Percentiles rank a stretch among this genome's conserved stretches.
phyloP scores from a whole-genome alignment of 495 filamentous ascomycete genomes.

The Aspergillus taichungensis region DNA sequence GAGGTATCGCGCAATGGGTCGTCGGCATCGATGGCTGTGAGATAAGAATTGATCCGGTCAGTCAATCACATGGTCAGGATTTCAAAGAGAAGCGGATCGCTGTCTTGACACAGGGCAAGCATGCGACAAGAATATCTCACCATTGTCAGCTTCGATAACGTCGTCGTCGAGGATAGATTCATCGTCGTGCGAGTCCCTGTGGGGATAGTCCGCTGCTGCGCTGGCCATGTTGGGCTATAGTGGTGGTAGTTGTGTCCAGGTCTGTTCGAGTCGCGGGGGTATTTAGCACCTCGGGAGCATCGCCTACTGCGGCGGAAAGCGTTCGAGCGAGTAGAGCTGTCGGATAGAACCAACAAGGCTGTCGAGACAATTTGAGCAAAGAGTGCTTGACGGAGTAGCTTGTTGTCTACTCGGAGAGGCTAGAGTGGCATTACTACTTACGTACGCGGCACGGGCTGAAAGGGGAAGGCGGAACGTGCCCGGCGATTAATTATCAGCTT shows the following conservation, averaged over 20 bases:
- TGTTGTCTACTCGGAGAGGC: constrained; percentile 22
- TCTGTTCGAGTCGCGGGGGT: constrained; percentile 2
- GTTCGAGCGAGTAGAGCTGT: background rate
- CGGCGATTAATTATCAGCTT: background rate
- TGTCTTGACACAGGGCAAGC: background rate
- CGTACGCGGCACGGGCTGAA: constrained; percentile 21
- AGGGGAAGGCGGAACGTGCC: constrained; percentile 14
- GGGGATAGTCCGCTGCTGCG: constrained; percentile 28
- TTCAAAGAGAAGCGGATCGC: background rate
- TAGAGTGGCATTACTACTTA: constrained; percentile 39
- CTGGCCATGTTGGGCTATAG: constrained; percentile 33
- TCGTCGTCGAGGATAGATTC: constrained; percentile 75
- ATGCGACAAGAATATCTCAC: constrained; percentile 35
- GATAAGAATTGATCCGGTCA: background rate
- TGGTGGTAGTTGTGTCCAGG: constrained; percentile 1
- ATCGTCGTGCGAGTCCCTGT: constrained; percentile 37
- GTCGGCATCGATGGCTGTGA: constrained; percentile 75
- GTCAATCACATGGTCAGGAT: background rate
- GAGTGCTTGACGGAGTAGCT: constrained; percentile 1
- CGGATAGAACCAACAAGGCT: background rate
- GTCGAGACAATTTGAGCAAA: background rate
- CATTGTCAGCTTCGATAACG: constrained; percentile 92
- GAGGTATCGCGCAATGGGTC: constrained; percentile 68
- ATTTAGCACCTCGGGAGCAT: constrained; percentile 10
- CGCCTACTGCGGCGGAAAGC: constrained; percentile 4